Evolutionary conservation across 2,329 filamentous ascomycete genomes (phyloP).

Genomic region (Pseudopyricularia cyperi): DNA sequence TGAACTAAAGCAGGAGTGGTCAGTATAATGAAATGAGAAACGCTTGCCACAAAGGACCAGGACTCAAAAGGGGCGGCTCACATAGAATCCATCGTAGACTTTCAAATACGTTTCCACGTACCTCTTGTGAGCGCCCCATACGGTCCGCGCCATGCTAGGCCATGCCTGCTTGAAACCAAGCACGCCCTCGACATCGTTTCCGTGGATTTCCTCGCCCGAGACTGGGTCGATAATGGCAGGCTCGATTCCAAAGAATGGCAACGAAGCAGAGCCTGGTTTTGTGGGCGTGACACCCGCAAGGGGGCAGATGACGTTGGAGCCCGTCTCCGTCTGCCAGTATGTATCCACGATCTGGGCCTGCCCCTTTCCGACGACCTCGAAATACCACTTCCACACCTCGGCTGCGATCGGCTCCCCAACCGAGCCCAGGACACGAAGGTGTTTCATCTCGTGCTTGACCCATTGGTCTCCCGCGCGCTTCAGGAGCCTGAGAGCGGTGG

Average conservation of each 20-base stretch:
- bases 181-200: constrained; percentile 95
- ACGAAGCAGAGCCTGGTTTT: constrained; percentile 88
- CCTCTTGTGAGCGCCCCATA: constrained; percentile 94
- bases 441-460: constrained; percentile 79
- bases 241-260: constrained; percentile 97
- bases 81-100: constrained; percentile 96
- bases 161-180: constrained; percentile 94
- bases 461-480: constrained; percentile 94
- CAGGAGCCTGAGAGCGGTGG: constrained; percentile 80
- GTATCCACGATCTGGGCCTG: constrained; percentile 95
- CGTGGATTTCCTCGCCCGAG: constrained; percentile 81
- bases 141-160: constrained; percentile 97
- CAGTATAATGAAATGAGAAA: too few species aligned
- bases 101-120: constrained; percentile 99
- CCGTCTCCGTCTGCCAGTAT: constrained; percentile 99
- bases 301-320: constrained; percentile 89
- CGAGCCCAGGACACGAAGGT: constrained; percentile 79
- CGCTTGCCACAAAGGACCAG: not conserved
- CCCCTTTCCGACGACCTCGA: constrained; percentile 85
- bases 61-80: constrained; percentile 29
- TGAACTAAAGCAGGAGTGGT: constrained; percentile 45
- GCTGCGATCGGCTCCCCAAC: constrained; percentile 96
- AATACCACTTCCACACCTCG: constrained; percentile 99
- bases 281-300: constrained; percentile 88
- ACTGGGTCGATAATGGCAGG: constrained; percentile 95